Base-by-base conservation (phyloP, 148 eudicot species). In the Pouteria glomerata region DNA sequence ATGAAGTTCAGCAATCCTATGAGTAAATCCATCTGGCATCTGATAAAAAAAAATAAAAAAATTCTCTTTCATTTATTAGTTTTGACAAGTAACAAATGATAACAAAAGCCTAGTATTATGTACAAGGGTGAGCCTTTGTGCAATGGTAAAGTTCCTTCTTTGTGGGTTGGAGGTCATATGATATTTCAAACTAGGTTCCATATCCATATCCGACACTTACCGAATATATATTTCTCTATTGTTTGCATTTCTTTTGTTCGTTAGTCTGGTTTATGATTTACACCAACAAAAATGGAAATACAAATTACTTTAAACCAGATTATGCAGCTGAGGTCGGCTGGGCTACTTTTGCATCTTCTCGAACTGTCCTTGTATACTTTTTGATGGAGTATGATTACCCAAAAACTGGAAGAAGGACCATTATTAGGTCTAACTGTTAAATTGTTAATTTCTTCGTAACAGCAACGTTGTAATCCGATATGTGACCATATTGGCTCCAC, bases 401-500 rank as follows among this genome's bases (percentile, higher is more conserved):
- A n/a, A 57, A 59, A 57, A 19, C 13, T 16, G 23, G 34, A 16
- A n/a, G 39, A 39, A n/a, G 27, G 16, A 42, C 55, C 58, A 21
- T 19, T 15, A 44, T 23, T 45, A 11, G 68, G 16, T 31, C 66
- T 70, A 35, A 70, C 35, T 27, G 15, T 50, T 67, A 7, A 35
- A 70, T 27, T 27, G 15, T 50, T 67, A 7, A 35, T 60, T 37
- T 62, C 21, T 68, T 75, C 34, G 70, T 57, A 74, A 77, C 96
- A 96, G 99, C 83, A 77, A 92, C 74, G 90, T 96, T 34, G 99
- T 92, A 50, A 82, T 90, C 37, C 93, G 82, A 35, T 79, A 88
- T 78, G 83, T 87, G 78, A 92, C 96, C 63, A 92, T 96, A 80
- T 73, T 87, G 76, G 99, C 99, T 73, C 99, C 99, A 18, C 72